Percentiles rank a stretch among this genome's conserved stretches.
phyloP scores from a whole-genome alignment of 2,329 filamentous ascomycete genomes.

The Davidsoniella eucalypti region DNA sequence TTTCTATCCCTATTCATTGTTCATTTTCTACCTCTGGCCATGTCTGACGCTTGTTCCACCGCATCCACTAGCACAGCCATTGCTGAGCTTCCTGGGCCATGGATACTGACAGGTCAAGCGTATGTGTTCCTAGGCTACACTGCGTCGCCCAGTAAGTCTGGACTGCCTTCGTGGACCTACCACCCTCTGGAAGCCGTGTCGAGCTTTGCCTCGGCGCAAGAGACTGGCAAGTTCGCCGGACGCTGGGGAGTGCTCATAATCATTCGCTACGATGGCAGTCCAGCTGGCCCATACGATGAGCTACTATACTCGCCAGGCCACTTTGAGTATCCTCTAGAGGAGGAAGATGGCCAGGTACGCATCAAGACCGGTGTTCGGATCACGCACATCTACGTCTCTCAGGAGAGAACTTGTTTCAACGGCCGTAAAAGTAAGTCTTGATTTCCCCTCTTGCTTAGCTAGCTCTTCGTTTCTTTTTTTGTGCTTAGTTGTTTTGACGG shows the following conservation, averaged over 20 bases:
- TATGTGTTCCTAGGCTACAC: conserved; percentile 2
- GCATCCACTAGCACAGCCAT: background rate
- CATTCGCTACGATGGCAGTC: conserved; percentile 32
- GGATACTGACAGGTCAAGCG: conserved; percentile 1
- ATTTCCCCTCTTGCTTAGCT: background rate
- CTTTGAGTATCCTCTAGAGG: conserved; percentile 26
- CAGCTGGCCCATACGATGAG: conserved; percentile 38
- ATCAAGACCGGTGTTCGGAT: conserved; percentile 24
- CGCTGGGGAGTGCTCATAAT: conserved; percentile 33
- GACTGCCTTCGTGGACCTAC: conserved; percentile 16
- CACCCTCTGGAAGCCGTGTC: conserved; percentile 28
- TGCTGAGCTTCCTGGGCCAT: conserved; percentile 1
- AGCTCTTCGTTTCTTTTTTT: background rate
- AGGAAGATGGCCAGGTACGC: conserved; percentile 19
- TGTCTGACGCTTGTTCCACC: no score
- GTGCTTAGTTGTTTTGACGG: no score
- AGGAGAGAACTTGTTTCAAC: conserved; percentile 35
- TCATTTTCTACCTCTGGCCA: no score
- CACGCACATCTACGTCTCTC: conserved; percentile 39
- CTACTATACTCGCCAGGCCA: conserved; percentile 30
- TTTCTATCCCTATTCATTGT: no score
- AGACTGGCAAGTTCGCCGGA: conserved; percentile 24
- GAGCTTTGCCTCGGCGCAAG: conserved; percentile 20
- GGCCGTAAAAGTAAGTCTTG: conserved; percentile 29
- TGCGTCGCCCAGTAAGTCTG: background rate